Evolutionary conservation across 2,329 filamentous ascomycete species (phyloP).

Genomic region (Microcera coccophila): DNA sequence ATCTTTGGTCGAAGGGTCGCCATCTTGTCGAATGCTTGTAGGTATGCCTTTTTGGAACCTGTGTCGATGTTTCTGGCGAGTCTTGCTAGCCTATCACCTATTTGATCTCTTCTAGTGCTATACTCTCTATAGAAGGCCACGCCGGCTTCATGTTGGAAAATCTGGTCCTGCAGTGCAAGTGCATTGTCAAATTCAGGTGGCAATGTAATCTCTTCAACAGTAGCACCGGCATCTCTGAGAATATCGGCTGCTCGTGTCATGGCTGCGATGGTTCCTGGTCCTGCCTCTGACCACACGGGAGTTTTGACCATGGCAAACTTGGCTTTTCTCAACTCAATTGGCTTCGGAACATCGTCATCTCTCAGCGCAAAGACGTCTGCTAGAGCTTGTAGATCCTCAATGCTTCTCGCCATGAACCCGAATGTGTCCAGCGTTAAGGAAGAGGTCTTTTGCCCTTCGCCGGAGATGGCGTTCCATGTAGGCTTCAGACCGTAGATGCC

Average conservation of each 20-base stretch:
- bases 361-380: conserved; percentile 50
- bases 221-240: conserved; percentile 45
- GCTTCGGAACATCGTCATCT: conserved; percentile 41
- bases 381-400: conserved; percentile 56
- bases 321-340: conserved; percentile 40
- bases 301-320: conserved; percentile 55
- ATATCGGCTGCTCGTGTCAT: conserved; percentile 39
- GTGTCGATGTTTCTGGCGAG: conserved; percentile 47
- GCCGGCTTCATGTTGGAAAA: conserved; percentile 51
- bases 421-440: conserved; percentile 59
- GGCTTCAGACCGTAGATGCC: conserved; percentile 64
- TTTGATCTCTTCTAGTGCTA: conserved; percentile 40
- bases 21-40: conserved; percentile 52
- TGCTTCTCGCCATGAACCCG: conserved; percentile 55
- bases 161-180: conserved; percentile 47
- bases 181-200: conserved; percentile 46
- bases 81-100: conserved; percentile 42
- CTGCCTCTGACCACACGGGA: conserved; percentile 46
- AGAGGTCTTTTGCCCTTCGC: conserved; percentile 59
- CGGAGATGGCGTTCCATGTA: conserved; percentile 59
- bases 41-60: neutral
- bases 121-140: conserved; percentile 54
- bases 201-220: conserved; percentile 53
- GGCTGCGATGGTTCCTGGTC: conserved; percentile 41
- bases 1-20: conserved; percentile 51